Conservation (phyloP, 805 yeast genomes). For the Sugiyamaella qingdaonensis region DNA sequence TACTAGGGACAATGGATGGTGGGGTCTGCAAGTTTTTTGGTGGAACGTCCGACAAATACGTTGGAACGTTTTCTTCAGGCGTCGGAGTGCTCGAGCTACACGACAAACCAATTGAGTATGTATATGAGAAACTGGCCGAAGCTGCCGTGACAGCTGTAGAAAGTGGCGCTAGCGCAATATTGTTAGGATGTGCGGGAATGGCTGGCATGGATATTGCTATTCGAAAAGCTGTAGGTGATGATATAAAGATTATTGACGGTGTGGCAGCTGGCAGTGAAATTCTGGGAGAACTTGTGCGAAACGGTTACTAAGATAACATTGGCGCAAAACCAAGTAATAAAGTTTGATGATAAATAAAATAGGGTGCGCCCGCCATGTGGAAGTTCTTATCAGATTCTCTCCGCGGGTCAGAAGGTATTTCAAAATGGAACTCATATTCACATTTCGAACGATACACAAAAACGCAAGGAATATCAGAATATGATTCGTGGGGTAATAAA, state of each 20-base stretch:
- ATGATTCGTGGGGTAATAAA: not conserved
- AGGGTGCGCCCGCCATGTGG: too few species aligned
- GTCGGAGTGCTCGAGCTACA: conserved; percentile 33
- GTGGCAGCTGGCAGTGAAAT: conserved; percentile 46
- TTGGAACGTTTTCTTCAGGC: conserved; percentile 30
- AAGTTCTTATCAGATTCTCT: too few species aligned
- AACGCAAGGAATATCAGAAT: too few species aligned
- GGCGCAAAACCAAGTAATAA: not conserved
- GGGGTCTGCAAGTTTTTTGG: conserved; percentile 14
- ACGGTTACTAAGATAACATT: not conserved
- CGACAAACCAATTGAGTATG: conserved; percentile 20
- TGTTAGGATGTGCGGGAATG: conserved; percentile 56
- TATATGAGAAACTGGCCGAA: conserved; percentile 22
- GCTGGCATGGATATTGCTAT: conserved; percentile 45
- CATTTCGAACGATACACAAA: too few species aligned
- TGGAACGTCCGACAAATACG: conserved; percentile 22
- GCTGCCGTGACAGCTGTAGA: conserved; percentile 28
- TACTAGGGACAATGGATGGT: conserved; percentile 25
- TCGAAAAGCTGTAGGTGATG: conserved; percentile 33
- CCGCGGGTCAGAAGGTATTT: too few species aligned
- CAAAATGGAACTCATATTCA: too few species aligned
- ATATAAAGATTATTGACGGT: conserved; percentile 43
- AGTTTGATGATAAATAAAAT: too few species aligned
- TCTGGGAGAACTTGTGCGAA: conserved; percentile 31
- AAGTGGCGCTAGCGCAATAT: conserved; percentile 38